A percentile compares a stretch with the other conserved stretches of the same genome.
Conservation (phyloP, 345 rosid genomes). For the Gynandropsis gynandra region DNA sequence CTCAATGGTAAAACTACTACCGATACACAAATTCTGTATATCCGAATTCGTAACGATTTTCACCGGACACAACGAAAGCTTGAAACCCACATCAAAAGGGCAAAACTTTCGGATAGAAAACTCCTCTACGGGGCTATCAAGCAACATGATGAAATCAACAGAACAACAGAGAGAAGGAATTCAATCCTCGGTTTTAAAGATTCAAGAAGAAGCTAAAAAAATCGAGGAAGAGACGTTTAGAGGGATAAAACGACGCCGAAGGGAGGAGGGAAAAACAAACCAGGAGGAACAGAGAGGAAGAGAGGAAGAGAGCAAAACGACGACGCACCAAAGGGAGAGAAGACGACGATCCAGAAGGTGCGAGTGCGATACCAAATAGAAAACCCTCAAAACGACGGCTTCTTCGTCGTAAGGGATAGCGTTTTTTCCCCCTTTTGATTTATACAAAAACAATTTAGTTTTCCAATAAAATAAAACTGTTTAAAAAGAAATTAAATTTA, state of each 20-base stretch:
- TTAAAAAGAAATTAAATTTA: too few relatives aligned
- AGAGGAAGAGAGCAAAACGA: constrained; percentile 41
- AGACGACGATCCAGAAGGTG: constrained; percentile 20
- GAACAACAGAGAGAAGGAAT: constrained; percentile 6
- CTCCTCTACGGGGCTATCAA: constrained; percentile 5
- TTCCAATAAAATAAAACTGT: too few relatives aligned
- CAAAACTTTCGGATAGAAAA: background rate
- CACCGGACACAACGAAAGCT: too few relatives aligned
- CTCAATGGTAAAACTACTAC: too few relatives aligned
- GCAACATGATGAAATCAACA: constrained; percentile 14
- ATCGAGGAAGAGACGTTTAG: constrained; percentile 18
- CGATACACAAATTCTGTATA: too few relatives aligned
- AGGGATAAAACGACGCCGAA: constrained; percentile 34
- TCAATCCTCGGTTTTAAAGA: background rate
- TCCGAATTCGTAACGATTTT: too few relatives aligned
- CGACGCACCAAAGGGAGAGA: constrained; percentile 34
- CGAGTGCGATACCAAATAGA: constrained; percentile 14
- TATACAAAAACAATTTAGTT: background rate
- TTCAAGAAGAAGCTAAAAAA: background rate
- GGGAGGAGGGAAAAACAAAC: constrained; percentile 15
- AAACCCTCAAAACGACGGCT: constrained; percentile 54
- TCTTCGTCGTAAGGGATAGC: constrained; percentile 40
- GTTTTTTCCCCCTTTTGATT: background rate
- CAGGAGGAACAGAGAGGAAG: constrained; percentile 20
- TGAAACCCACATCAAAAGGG: too few relatives aligned